These are phyloP conservation scores for Pugionium dolabratum DNA, from an alignment of 345 rosid species.

Conservation along the genomic window DNA sequence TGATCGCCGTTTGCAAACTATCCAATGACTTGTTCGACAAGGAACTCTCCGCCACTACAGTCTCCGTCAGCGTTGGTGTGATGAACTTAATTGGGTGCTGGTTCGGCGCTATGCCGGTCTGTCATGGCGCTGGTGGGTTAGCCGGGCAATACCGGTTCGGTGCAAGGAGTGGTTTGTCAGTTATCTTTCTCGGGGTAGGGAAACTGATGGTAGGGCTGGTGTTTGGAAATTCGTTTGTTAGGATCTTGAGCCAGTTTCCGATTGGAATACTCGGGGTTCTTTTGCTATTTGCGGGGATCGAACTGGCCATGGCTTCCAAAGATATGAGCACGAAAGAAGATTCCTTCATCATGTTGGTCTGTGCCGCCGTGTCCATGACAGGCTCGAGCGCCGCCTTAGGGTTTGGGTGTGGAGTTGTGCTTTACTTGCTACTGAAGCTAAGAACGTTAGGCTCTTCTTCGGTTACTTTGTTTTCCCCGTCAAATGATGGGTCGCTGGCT, in stretches of 20 bases:
- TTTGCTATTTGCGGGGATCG: conserved; percentile 80
- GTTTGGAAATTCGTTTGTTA: conserved; percentile 79
- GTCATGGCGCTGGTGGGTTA: conserved; percentile 89
- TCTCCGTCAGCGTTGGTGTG: conserved; percentile 68
- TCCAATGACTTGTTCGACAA: conserved; percentile 72
- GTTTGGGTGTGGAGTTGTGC: conserved; percentile 70
- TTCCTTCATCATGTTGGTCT: conserved; percentile 74
- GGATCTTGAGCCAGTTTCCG: conserved; percentile 70
- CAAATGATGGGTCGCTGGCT: conserved; percentile 5
- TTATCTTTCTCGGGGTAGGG: conserved; percentile 66
- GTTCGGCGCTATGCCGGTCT: conserved; percentile 96
- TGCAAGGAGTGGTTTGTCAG: conserved; percentile 71
- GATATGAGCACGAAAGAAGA: conserved; percentile 81
- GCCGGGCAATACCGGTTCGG: conserved; percentile 93
- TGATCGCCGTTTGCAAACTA: conserved; percentile 79
- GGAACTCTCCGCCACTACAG: conserved; percentile 68
- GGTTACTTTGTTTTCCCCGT: conserved; percentile 23
- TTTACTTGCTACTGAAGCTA: conserved; percentile 67
- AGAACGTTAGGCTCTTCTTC: conserved; percentile 52
- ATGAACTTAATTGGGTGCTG: conserved; percentile 88
- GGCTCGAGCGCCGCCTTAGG: conserved; percentile 95
- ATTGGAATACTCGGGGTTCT: conserved; percentile 88
- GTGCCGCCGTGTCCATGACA: conserved; percentile 83
- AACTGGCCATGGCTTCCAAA: conserved; percentile 78
- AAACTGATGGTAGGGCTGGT: conserved; percentile 68